Percentiles rank a stretch among this genome's conserved stretches.
Evolutionary conservation across 2,329 filamentous ascomycete genomes (phyloP).

Genomic region (Aureobasidium sp.): DNA sequence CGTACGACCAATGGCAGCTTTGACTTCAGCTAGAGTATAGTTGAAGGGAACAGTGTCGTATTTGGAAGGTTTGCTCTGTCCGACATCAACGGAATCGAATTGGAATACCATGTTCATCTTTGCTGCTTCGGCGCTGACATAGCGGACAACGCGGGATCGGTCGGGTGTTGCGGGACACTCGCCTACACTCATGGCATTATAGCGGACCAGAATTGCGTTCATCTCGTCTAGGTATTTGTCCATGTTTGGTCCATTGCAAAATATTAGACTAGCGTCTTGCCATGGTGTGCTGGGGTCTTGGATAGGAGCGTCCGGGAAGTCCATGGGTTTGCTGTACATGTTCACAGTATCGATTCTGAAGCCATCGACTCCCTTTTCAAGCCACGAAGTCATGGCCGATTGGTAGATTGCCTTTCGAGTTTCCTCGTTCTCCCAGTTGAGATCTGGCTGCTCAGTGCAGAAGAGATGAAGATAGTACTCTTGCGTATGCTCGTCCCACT

Average conservation of each 20-base stretch:
- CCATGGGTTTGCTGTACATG: conserved; percentile 31
- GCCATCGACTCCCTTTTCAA: conserved; percentile 69
- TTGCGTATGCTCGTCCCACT: conserved; percentile 75
- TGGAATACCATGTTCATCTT: conserved; percentile 80
- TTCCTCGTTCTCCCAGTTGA: conserved; percentile 83
- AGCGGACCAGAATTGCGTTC: conserved; percentile 49
- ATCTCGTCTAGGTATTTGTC: conserved; percentile 55
- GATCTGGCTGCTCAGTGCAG: conserved; percentile 79
- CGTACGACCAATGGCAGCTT: conserved; percentile 31
- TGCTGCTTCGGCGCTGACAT: conserved; percentile 57
- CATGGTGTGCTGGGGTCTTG: conserved; percentile 21
- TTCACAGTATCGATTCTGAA: conserved; percentile 40
- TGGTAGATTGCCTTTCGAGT: conserved; percentile 76
- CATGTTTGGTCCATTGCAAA: conserved; percentile 42
- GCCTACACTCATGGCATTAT: conserved; percentile 59
- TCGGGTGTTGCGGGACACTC: conserved; percentile 53
- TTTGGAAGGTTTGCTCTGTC: conserved; percentile 24
- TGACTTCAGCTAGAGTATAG: conserved; percentile 33
- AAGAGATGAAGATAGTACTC: conserved; percentile 86
- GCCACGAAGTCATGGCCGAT: conserved; percentile 70
- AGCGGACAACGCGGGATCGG: conserved; percentile 55
- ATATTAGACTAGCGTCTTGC: conserved; percentile 26
- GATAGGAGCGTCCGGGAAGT: conserved; percentile 29
- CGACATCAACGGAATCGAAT: conserved; percentile 68
- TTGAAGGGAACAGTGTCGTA: conserved; percentile 28